A percentile compares a stretch with the other conserved stretches of the same genome.
Evolutionary conservation across 2,329 filamentous ascomycete genomes (phyloP).

Genomic region (Cryphonectria radicalis): DNA sequence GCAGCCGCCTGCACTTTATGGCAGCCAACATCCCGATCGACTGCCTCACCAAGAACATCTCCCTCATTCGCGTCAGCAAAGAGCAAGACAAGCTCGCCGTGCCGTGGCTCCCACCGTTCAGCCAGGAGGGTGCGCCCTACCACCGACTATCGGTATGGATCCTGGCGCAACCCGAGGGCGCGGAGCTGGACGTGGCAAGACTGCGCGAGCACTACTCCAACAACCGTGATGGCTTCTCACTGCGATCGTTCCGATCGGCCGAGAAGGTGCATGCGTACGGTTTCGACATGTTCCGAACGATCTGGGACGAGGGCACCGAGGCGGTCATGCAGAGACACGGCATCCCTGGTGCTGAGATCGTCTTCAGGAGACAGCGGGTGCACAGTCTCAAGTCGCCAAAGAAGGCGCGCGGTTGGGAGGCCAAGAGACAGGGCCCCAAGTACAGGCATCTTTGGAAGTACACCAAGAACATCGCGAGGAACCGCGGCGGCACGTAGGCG

Average conservation of each 20-base stretch:
- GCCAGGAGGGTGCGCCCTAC: slow-evolving; percentile 89
- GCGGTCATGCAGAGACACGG: slow-evolving; percentile 82
- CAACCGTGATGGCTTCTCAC: slow-evolving; percentile 69
- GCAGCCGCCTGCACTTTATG: slow-evolving; percentile 84
- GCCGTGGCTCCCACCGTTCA: slow-evolving; percentile 84
- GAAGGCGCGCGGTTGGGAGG: slow-evolving; percentile 68
- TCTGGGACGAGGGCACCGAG: slow-evolving; percentile 89
- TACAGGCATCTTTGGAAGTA: slow-evolving; percentile 69
- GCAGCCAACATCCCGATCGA: slow-evolving; percentile 66
- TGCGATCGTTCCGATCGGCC: slow-evolving; percentile 75
- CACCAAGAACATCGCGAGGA: slow-evolving; percentile 57
- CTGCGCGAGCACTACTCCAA: slow-evolving; percentile 56
- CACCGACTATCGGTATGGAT: slow-evolving; percentile 86
- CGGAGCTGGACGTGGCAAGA: slow-evolving; percentile 60
- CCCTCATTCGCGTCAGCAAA: slow-evolving; percentile 36
- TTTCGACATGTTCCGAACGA: slow-evolving; percentile 82
- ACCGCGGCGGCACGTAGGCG: slow-evolving; percentile 25
- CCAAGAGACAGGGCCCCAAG: slow-evolving; percentile 67
- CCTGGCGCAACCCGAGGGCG: slow-evolving; percentile 73
- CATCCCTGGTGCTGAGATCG: slow-evolving; percentile 76
- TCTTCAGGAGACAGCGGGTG: slow-evolving; percentile 81
- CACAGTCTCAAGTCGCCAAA: slow-evolving; percentile 66
- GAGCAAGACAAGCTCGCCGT: slow-evolving; percentile 68
- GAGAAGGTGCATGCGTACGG: slow-evolving; percentile 75
- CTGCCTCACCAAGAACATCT: slow-evolving; percentile 30